Base-by-base conservation (phyloP, 306 rosid genomes). In the Prinsepia uniflora region DNA sequence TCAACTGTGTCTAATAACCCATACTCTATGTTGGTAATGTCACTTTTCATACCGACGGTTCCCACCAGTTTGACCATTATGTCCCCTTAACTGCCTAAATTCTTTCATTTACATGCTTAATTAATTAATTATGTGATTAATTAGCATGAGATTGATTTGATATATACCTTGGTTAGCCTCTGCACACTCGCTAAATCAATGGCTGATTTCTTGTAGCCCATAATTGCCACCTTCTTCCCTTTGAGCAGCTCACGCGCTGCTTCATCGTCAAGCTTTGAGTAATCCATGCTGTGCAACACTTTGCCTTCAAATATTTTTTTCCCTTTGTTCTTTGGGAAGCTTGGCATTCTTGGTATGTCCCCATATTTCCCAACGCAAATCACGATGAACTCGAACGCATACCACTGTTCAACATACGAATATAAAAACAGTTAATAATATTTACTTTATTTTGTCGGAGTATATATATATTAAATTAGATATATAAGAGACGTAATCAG, bases 131-230 rank as follows among this genome's bases (percentile, higher is more conserved):
- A 57, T 24, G 24, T 57, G 15, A 57, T 24, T 57, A 57, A 17
- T 40, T 61, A 4, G 65, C 24, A 48, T 47, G 6, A 20, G 24
- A 46, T 20, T 17, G 3, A 2, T 11, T 20, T 10, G 1, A 24
- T 22, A 58, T 0, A 8, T 71, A 85, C 90, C 88, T 81, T 83
- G 76, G 52, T 87, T 87, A 22, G 84, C 90, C 53, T 81, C 68
- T 1, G 88, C 85, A 49, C 89, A 85, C 66, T 87, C 92, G 88
- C 88, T 8, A 88, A 15, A 71, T 88, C 93, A 44, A 88, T 83
- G 22, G 85, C 86, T 1, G 90, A 85, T 48, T 88, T 88, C 56
- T 76, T 84, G 76, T 70, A 88, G 49, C 92, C 90, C 41, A 88
- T 50, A 58, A 85, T 56, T 1, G 79, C 92, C 36, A 85, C 90